Percentiles rank a stretch among this genome's conserved stretches.
These are phyloP conservation scores for Collariella sp. DNA, from an alignment of 495 filamentous ascomycete genomes.

Conservation along the genomic window DNA sequence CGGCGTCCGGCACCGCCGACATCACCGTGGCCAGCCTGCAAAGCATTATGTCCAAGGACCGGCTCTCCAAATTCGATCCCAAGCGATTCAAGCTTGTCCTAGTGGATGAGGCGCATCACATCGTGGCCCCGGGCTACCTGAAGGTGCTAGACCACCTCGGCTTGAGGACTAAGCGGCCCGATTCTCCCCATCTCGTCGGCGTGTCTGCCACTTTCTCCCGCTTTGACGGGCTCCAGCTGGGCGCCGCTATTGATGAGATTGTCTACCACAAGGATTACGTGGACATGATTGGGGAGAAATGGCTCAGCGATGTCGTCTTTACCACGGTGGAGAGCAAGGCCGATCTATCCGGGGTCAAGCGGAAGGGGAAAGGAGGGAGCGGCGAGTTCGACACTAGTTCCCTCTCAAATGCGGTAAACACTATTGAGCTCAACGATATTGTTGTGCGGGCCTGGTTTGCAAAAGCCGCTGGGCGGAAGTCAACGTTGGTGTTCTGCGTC, in stretches of 20 bases:
- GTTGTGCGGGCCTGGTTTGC: constrained; percentile 77
- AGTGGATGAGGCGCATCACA: constrained; percentile 98
- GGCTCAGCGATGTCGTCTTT: constrained; percentile 78
- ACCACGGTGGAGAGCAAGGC: constrained; percentile 80
- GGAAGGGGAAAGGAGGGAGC: constrained; percentile 42
- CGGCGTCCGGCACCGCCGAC: constrained; percentile 70
- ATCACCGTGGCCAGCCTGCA: constrained; percentile 90
- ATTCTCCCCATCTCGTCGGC: constrained; percentile 69
- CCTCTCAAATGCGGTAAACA: constrained; percentile 77
- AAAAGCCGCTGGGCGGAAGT: constrained; percentile 61
- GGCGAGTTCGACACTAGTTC: constrained; percentile 72
- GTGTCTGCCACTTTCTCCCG: constrained; percentile 91
- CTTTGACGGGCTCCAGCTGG: constrained; percentile 79
- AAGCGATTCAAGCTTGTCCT: constrained; percentile 76
- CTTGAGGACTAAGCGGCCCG: constrained; percentile 43
- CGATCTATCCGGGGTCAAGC: constrained; percentile 57
- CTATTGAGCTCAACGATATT: constrained; percentile 63
- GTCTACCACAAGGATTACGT: constrained; percentile 97
- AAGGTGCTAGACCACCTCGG: constrained; percentile 65
- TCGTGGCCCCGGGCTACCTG: constrained; percentile 75
- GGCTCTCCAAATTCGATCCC: constrained; percentile 75
- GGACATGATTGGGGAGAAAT: constrained; percentile 88
- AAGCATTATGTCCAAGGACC: constrained; percentile 64
- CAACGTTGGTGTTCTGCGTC: constrained; percentile 88
- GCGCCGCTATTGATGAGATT: constrained; percentile 85